Conservation (phyloP, 129 eudicot species). For the Tanacetum coccineum region DNA sequence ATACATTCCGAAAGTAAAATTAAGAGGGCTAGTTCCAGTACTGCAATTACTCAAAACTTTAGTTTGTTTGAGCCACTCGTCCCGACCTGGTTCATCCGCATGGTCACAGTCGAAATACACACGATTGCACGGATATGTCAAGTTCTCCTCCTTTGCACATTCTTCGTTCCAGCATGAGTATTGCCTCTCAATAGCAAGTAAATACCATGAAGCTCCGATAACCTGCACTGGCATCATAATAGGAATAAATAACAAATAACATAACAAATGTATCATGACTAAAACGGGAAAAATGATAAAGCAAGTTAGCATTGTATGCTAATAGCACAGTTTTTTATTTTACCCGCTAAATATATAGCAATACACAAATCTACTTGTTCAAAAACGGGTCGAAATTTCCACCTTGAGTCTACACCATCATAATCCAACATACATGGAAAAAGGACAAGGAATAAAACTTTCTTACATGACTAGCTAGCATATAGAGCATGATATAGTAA, state of each 20-base stretch:
- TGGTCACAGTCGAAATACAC: conserved; percentile 47
- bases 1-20: conserved; percentile 66
- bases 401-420: background rate
- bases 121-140: conserved; percentile 32
- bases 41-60: conserved; percentile 47
- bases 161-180: conserved; percentile 66
- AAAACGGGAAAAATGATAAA: no score
- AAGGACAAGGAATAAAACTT: conserved; percentile 3
- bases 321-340: no score
- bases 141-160: conserved; percentile 42
- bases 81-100: conserved; percentile 26
- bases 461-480: conserved; percentile 93
- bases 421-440: background rate
- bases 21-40: conserved; percentile 28
- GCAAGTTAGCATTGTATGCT: no score
- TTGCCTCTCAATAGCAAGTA: conserved; percentile 61
- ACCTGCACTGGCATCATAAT: conserved; percentile 54
- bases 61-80: conserved; percentile 50
- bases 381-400: background rate
- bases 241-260: background rate
- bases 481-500: conserved; percentile 66
- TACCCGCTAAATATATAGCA: background rate
- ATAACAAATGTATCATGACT: background rate
- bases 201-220: conserved; percentile 74
- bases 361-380: background rate